phyloP scores from a whole-genome alignment of 1,139 yeast species.

The Saccharomyces hybrid region DNA sequence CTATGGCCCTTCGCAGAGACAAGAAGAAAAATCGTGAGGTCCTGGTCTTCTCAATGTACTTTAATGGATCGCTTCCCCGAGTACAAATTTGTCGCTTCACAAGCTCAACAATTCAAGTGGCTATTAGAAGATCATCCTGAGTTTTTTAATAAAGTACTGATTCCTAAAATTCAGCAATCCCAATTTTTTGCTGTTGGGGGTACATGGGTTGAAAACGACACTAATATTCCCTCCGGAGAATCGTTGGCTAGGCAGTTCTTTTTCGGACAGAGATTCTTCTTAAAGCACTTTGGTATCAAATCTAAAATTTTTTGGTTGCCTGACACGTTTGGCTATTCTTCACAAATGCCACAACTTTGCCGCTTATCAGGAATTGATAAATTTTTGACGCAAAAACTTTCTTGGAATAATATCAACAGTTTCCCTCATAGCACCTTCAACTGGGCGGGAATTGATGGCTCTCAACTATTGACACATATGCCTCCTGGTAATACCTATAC shows the following conservation, averaged over 20 bases:
- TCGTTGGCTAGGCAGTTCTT: slow-evolving; percentile 81
- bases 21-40: slow-evolving; percentile 79
- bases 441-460: slow-evolving; percentile 92
- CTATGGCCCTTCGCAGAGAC: slow-evolving; percentile 98
- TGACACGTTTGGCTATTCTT: slow-evolving; percentile 93
- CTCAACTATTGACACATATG: slow-evolving; percentile 92
- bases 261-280: slow-evolving; percentile 80
- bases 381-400: slow-evolving; percentile 85
- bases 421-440: slow-evolving; percentile 88
- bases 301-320: slow-evolving; percentile 87
- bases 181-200: slow-evolving; percentile 91
- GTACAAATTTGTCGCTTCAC: slow-evolving; percentile 88
- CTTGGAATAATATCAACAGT: slow-evolving; percentile 89
- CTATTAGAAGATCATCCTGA: slow-evolving; percentile 77
- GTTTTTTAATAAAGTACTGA: slow-evolving; percentile 48
- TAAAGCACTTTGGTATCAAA: slow-evolving; percentile 66
- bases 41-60: slow-evolving; percentile 90
- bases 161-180: slow-evolving; percentile 59
- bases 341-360: slow-evolving; percentile 90
- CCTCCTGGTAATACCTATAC: slow-evolving; percentile 96
- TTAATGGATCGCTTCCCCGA: slow-evolving; percentile 85
- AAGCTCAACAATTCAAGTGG: slow-evolving; percentile 95
- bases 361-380: slow-evolving; percentile 74
- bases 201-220: slow-evolving; percentile 96
- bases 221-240: slow-evolving; percentile 90